Evolutionary conservation across 2,329 filamentous ascomycete genomes (phyloP), one percentile per base, ranked within the genome.

Genomic region (Huntiella bhutanensis): DNA sequence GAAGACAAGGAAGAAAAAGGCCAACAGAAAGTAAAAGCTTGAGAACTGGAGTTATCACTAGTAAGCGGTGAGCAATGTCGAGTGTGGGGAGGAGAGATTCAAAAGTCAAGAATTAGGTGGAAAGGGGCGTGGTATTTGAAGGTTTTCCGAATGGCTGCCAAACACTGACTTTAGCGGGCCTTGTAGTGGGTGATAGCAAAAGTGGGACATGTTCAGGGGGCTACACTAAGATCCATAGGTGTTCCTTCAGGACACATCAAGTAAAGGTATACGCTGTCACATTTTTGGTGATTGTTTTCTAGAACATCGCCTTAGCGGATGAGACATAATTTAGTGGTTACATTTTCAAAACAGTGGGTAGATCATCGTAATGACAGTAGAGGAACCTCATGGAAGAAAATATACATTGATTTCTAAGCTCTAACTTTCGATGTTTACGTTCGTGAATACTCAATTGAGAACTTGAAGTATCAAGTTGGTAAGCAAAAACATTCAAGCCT

Each of bases 91-190:
- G 41, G 43, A 43, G 47, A 39, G 15, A 44, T 43, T 28, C 35
- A 15, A 17, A 40, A 39, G 13, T 28, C 38, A 13, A 35, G 41
- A 43, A 41, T 17, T 17, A 33, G 43, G 42, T 33, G 28, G 44
- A 45, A 47, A 49, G 40, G 44, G 48, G 48, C 44, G 33, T 36
- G 40, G 44, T 47, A 40, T 49, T 47, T 43, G 41, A 47, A 46
- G 39, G 41, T 43, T 43, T 43, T 17, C 28, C 13, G 17, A 16
- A 15, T 17, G 16, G 48, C 28, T 37, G 17, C 12, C 34, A 22
- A 19, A 32, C 10, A 16, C 28, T 13, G 22, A 42, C 33, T 41
- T 17, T 28, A 10, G 34, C 8, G 33, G 32, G 33, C 33, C 35
- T 37, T 33, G 7, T 13, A 15, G 28, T 43, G 41, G 22, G 22